Base-by-base conservation (phyloP, 2,329 filamentous ascomycete species). In the Trichoderma sp. region DNA sequence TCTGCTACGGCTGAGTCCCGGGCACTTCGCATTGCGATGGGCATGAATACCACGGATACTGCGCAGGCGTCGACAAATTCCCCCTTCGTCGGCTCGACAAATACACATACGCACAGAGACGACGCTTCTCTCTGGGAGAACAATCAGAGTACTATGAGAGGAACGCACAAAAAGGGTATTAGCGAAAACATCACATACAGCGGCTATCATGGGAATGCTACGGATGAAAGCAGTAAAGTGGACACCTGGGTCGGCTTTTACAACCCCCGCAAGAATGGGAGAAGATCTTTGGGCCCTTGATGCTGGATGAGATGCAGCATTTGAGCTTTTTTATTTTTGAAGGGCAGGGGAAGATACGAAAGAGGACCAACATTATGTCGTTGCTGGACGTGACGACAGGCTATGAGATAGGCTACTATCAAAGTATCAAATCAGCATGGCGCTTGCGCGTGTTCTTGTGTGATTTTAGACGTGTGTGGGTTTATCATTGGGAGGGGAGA, bases 161-260 rank as follows among this genome's bases (percentile, higher is more conserved):
- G 39, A 36, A 51, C 34, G 18, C 71, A 72, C 34, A 61, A 43
- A 34, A 72, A 66, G 39, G 71, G 66, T 7, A 43, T 56, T 36
- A 72, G 71, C 65, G 71, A 72, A 70, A 63, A 61, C 11, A 24
- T 70, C 28, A 47, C 60, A 21, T 28, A n/a, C 36, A 63, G 26
- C 47, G 24, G 36, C 61, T 58, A 18, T 15, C 66, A 43, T 15
- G n/a, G 30, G 18, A 28, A 39, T 60, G n/a, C 9, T 28, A 32
- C 32, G 39, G n/a, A 53, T 24, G 70, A 67, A 21, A 12, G 28
- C 11, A 47, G 47, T n/a, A 74, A 71, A 71, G 15, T 72, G 30
- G 74, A 76, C 36, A 73, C 62, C 7, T 73, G 72, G 72, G 70
- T 73, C 39, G 73, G 71, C 28, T 73, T 74, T 64, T 73, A 63